These are phyloP conservation scores for Tylopilus sp. DNA, from an alignment of 1,284 basidiomycete species.

Conservation along the genomic window DNA sequence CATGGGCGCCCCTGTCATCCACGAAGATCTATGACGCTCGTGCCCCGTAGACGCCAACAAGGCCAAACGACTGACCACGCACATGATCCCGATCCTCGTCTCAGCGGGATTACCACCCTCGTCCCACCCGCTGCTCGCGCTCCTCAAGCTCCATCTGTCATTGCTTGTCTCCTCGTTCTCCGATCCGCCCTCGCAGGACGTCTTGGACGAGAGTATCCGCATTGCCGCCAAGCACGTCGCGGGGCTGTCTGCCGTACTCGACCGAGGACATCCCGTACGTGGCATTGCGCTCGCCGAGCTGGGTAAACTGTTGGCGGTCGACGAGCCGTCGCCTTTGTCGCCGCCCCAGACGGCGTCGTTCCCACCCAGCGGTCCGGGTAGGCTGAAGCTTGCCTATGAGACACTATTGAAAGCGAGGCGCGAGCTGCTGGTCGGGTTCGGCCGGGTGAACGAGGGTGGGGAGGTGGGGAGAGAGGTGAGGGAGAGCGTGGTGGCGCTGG, in stretches of 20 bases:
- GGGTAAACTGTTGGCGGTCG: slow-evolving; percentile 76
- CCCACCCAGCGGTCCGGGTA: slow-evolving; percentile 60
- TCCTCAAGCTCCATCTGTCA: slow-evolving; percentile 66
- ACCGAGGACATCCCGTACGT: slow-evolving; percentile 73
- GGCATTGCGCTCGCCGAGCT: slow-evolving; percentile 76
- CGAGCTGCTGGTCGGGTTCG: slow-evolving; percentile 63
- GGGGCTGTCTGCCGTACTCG: slow-evolving; percentile 55
- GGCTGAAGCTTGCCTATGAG: slow-evolving; percentile 61
- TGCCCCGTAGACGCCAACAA: slow-evolving; percentile 47
- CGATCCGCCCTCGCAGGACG: slow-evolving; percentile 39
- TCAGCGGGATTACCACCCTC: slow-evolving; percentile 54
- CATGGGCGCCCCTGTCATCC: not conserved
- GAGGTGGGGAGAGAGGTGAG: slow-evolving; percentile 56
- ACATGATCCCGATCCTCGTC: slow-evolving; percentile 59
- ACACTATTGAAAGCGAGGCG: slow-evolving; percentile 58
- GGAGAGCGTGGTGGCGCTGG: slow-evolving; percentile 52
- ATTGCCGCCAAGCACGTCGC: slow-evolving; percentile 53
- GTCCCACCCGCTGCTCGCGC: slow-evolving; percentile 72
- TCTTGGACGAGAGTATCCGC: slow-evolving; percentile 62
- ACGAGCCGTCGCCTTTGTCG: slow-evolving; percentile 50
- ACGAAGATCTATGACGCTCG: not conserved
- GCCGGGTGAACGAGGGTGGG: slow-evolving; percentile 56
- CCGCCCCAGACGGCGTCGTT: slow-evolving; percentile 34
- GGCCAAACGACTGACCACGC: slow-evolving; percentile 58
- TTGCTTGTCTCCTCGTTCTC: slow-evolving; percentile 57